Base-by-base conservation (phyloP, 495 filamentous ascomycete genomes). In the Pyrenula massariospora region DNA sequence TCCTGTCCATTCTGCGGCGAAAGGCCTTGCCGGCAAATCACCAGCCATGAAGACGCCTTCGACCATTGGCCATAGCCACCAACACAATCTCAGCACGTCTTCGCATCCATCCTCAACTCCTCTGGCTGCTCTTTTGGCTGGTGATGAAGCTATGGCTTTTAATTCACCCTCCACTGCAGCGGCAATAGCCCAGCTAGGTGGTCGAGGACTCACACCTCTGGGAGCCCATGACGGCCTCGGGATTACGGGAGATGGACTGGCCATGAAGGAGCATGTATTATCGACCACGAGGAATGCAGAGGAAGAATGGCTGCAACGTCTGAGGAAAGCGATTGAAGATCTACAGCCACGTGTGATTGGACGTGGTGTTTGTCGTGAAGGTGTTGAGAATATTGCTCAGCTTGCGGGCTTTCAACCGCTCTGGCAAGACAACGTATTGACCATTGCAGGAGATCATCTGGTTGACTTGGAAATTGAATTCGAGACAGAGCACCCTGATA, bases 401-500 rank as follows among this genome's bases (percentile, higher is more conserved):
- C 74, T 86, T 22, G 78, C 86, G 56, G 89, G 84, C 20, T 79
- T 96, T 25, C 89, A 93, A 55, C 82, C 77, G 52, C 71, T 88
- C 25, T 87, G 85, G 81, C 85, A 88, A 60, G 76, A 80, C 15
- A 73, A 82, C 57, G 83, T 77, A 22, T 70, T 93, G 59, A 81
- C 81, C 52, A 84, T 91, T 57, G 89, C 86, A 1, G 89, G 89
- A 2, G 82, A 77, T 53, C 31, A 42, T 15, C 75, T 73, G 22
- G 71, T 80, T 22, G 71, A 79, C 55, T 67, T 80, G 2, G 77
- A 80, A 54, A 77, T 77, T 52, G 74, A 75, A 24, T 79, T 77
- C 55, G 60, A 72, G 49, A 69, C 66, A 3, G 68, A 74, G 10
- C 64, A 69, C 48, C 8, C 31, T 5, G 71, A 74, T 54, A 70